Evolutionary conservation across 257 asterid genomes (phyloP).

Genomic region (Anisodus acutangulus): DNA sequence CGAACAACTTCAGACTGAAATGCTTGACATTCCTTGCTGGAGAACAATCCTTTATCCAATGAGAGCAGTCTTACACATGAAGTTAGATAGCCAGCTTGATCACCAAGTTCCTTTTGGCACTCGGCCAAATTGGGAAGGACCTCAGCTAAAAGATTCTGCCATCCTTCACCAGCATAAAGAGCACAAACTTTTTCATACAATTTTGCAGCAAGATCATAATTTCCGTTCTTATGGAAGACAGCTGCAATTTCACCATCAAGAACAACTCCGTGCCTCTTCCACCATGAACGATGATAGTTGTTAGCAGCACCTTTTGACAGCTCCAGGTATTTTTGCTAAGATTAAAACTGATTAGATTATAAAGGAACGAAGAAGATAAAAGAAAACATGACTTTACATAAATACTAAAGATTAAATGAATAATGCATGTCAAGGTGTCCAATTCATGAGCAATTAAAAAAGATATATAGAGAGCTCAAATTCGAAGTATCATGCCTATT

Average conservation of each 20-base stretch:
- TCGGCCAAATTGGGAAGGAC: slow-evolving; percentile 94
- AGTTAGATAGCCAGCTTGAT: slow-evolving; percentile 96
- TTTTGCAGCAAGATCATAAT: slow-evolving; percentile 85
- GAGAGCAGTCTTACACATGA: slow-evolving; percentile 97
- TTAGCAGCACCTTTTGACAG: slow-evolving; percentile 97
- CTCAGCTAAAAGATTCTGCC: slow-evolving; percentile 95
- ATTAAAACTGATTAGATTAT: slow-evolving; percentile 26
- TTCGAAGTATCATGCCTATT: not conserved
- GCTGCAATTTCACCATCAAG: slow-evolving; percentile 99
- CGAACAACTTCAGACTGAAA: slow-evolving; percentile 95
- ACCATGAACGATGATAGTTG: slow-evolving; percentile 94
- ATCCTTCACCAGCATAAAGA: slow-evolving; percentile 98
- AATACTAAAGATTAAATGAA: slow-evolving; percentile 20
- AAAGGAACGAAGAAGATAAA: slow-evolving; percentile 29
- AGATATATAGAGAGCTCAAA: slow-evolving; percentile 1
- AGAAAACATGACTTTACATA: slow-evolving; percentile 24
- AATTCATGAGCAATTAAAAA: not conserved
- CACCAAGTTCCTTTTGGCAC: slow-evolving; percentile 90
- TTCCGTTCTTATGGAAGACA: slow-evolving; percentile 76
- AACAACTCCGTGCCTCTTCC: slow-evolving; percentile 99
- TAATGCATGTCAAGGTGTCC: slow-evolving; percentile 34
- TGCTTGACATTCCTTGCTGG: slow-evolving; percentile 84
- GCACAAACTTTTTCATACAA: slow-evolving; percentile 98
- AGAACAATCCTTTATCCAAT: slow-evolving; percentile 83
- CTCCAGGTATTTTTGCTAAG: slow-evolving; percentile 84